These are phyloP conservation scores for Metschnikowia lochheadii DNA, from an alignment of 805 yeast genomes.

Conservation along the genomic window DNA sequence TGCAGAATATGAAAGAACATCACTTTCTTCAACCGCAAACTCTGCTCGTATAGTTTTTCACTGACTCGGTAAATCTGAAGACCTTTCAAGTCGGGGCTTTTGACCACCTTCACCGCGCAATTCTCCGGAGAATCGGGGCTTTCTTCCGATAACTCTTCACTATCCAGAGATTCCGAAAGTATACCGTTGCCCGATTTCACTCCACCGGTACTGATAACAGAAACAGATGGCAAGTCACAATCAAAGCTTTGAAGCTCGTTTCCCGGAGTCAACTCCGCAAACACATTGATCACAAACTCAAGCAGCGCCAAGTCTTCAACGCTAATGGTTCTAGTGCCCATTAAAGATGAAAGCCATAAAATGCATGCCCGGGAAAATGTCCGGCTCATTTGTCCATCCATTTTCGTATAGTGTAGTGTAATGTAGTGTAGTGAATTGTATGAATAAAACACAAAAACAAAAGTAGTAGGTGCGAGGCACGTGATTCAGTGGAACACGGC, in stretches of 20 bases:
- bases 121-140: neutral
- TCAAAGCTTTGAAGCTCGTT: neutral
- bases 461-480: neutral
- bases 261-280: constrained; percentile 2
- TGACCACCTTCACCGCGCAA: neutral
- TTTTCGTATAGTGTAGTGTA: neutral
- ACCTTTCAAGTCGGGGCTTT: neutral
- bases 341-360: constrained; percentile 2
- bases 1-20: constrained; percentile 9
- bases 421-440: neutral
- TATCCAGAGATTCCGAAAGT: no score
- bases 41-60: neutral
- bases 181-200: neutral
- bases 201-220: neutral
- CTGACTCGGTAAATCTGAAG: constrained; percentile 1
- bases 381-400: neutral
- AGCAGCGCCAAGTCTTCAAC: constrained; percentile 3
- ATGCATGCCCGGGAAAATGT: constrained; percentile 1
- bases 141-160: no score
- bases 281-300: neutral
- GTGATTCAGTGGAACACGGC: neutral
- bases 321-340: neutral
- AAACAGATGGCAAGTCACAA: constrained; percentile 2
- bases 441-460: neutral
- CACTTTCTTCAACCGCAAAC: neutral